A percentile compares a stretch with the other conserved stretches of the same genome.
Evolutionary conservation across 2,329 filamentous ascomycete genomes (phyloP).

Genomic region (Fusarium sp.): DNA sequence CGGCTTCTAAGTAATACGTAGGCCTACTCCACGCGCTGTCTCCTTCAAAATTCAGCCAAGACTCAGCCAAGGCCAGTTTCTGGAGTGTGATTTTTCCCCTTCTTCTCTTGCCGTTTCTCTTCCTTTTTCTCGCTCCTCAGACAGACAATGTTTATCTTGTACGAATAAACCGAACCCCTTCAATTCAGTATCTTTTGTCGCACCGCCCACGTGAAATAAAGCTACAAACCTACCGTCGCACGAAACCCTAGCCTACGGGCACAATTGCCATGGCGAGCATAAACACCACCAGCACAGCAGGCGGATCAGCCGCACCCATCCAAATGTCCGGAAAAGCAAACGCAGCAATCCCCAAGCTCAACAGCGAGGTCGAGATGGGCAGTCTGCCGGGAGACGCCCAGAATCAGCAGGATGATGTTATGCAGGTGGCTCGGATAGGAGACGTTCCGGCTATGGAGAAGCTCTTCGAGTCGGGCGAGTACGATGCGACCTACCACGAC

Average conservation of each 20-base stretch:
- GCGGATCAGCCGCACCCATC: slow-evolving; percentile 58
- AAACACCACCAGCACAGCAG: slow-evolving; percentile 51
- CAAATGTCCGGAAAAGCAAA: slow-evolving; percentile 67
- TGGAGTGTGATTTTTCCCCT: slow-evolving; percentile 6
- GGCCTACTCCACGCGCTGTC: slow-evolving; percentile 43
- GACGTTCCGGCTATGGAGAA: slow-evolving; percentile 89
- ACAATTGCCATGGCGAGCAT: slow-evolving; percentile 56
- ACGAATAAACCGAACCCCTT: slow-evolving; percentile 26
- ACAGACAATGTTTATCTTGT: slow-evolving; percentile 40
- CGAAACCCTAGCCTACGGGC: slow-evolving; percentile 11
- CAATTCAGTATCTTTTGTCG: slow-evolving; percentile 3
- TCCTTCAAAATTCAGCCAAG: slow-evolving; percentile 43
- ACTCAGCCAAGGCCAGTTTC: slow-evolving; percentile 34
- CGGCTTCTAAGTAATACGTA: slow-evolving; percentile 46
- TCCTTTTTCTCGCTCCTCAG: slow-evolving; percentile 14
- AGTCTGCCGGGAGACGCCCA: slow-evolving; percentile 57
- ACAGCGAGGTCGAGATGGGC: slow-evolving; percentile 68
- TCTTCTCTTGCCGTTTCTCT: slow-evolving; percentile 19
- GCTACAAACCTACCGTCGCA: slow-evolving; percentile 4
- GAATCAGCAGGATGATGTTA: slow-evolving; percentile 78
- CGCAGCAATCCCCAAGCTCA: slow-evolving; percentile 66
- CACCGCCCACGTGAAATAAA: not conserved
- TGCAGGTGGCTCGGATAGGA: slow-evolving; percentile 92
- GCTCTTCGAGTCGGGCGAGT: slow-evolving; percentile 85
- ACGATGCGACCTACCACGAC: slow-evolving; percentile 84